Evolutionary conservation across 257 asterid genomes (phyloP).

Genomic region (Ehretia macrophylla): DNA sequence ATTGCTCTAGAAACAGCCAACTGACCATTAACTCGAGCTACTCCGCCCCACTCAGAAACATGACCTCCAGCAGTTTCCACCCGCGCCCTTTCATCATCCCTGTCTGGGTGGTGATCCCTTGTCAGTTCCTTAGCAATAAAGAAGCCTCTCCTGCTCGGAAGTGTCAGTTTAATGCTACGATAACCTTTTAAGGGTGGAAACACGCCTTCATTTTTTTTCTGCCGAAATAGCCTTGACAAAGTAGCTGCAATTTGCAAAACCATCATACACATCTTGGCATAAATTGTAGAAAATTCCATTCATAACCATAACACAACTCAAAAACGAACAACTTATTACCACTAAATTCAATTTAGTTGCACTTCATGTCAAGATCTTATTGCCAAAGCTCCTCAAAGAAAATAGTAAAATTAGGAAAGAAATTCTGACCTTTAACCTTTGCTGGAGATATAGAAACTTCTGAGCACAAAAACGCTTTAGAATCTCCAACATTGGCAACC

Average conservation of each 20-base stretch:
- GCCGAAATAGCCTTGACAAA: constrained; percentile 63
- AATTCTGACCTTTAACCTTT: constrained; percentile 76
- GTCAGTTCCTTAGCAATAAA: constrained; percentile 83
- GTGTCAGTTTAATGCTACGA: constrained; percentile 51
- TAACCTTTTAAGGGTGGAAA: constrained; percentile 52
- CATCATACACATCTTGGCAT: constrained; percentile 12
- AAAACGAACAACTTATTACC: background rate
- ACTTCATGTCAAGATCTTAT: background rate
- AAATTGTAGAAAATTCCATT: background rate
- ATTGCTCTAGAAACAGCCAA: constrained; percentile 94
- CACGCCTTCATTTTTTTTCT: constrained; percentile 42
- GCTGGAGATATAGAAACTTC: constrained; percentile 70
- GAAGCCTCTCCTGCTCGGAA: constrained; percentile 65
- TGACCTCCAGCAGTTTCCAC: constrained; percentile 93
- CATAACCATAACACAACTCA: background rate
- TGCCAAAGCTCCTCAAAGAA: background rate
- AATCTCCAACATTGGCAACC: constrained; percentile 93
- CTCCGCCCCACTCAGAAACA: constrained; percentile 84
- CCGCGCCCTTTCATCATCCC: constrained; percentile 82
- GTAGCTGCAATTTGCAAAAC: constrained; percentile 60
- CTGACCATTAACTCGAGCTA: constrained; percentile 92
- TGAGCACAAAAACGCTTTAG: constrained; percentile 94
- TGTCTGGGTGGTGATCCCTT: constrained; percentile 92
- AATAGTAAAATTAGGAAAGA: background rate
- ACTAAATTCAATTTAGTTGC: background rate